phyloP scores from a whole-genome alignment of 148 eudicot genomes.

The Arctostaphylos glauca region DNA sequence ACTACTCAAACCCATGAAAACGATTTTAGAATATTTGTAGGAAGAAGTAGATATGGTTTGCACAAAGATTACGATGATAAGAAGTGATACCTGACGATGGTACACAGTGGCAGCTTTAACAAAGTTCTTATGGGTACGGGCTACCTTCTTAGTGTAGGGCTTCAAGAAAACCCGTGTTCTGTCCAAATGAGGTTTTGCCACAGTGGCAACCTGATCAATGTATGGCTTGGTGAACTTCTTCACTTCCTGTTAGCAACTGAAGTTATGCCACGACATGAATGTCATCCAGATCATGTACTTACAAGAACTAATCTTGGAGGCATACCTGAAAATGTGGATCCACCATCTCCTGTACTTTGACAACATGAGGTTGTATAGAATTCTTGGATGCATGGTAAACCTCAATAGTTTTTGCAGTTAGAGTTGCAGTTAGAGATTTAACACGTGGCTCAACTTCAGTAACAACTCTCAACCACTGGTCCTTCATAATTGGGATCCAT shows the following conservation, averaged over 20 bases:
- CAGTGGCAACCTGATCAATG: constrained; percentile 53
- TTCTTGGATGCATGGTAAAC: constrained; percentile 50
- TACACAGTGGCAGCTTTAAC: constrained; percentile 43
- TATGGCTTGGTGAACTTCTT: constrained; percentile 60
- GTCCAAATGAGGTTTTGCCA: constrained; percentile 65
- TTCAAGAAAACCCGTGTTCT: constrained; percentile 49
- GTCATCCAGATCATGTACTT: background rate
- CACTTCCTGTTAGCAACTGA: constrained; percentile 46
- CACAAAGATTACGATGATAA: background rate
- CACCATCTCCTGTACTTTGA: constrained; percentile 43
- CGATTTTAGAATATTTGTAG: background rate
- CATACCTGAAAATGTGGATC: constrained; percentile 72
- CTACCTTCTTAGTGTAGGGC: constrained; percentile 59
- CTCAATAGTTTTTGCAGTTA: constrained; percentile 45
- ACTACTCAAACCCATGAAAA: constrained; percentile 3
- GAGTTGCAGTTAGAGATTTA: constrained; percentile 32
- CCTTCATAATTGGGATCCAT: constrained; percentile 56
- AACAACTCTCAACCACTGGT: constrained; percentile 42
- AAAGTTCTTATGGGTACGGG: constrained; percentile 45
- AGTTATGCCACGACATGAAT: background rate
- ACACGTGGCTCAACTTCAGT: constrained; percentile 47
- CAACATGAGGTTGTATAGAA: constrained; percentile 47
- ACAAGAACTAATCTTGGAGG: background rate
- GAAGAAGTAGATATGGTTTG: background rate
- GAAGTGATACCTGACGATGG: constrained; percentile 53